Evolutionary conservation across 179 eudicot species (phyloP), one percentile per base, ranked within the genome.

Genomic region (Sideroxylon spinosum): DNA sequence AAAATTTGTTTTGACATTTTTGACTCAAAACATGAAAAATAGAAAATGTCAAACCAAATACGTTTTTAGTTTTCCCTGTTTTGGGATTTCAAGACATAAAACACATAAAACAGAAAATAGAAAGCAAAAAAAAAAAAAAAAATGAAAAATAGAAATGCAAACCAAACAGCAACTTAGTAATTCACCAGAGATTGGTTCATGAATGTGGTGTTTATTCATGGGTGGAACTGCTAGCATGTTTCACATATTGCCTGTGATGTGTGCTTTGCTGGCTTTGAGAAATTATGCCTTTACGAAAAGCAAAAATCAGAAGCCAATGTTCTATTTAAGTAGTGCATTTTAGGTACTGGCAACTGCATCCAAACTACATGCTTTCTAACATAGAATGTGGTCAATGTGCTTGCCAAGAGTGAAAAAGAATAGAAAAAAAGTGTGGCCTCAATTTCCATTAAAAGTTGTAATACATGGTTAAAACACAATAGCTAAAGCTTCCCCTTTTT

Each of bases 201-300:
- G 0, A 53, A 53, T 5, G 55, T 67, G 55, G 49, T 62, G 5
- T 29, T 76, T 44, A 71, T 76, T 23, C 14, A 20, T 74, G 66
- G 49, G 32, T 56, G 22, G 76, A 52, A 74, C 67, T 57, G 66
- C 26, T n/a, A 37, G 68, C 32, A 59, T 59, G 44, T 52, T 73
- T 23, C 28, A 53, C 49, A 50, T 49, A 68, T 50, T 50, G 23
- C 16, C 48, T 28, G 63, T 26, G 55, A 7, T 12, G 12, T 52
- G 4, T 9, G 25, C 55, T 29, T 71, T 14, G 9, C 48, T 0
- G 74, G 63, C 13, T 72, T 72, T 25, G 23, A 17, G 63, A 55
- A 22, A 52, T 71, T 50, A 14, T 25, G 61, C 22, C 74, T 71
- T 59, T 59, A 32, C 16, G 63, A 19, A 19, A 57, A 22, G 50